These are phyloP conservation scores for Aspergillus neoniger DNA, from an alignment of 2,329 filamentous ascomycete genomes.

Conservation along the genomic window DNA sequence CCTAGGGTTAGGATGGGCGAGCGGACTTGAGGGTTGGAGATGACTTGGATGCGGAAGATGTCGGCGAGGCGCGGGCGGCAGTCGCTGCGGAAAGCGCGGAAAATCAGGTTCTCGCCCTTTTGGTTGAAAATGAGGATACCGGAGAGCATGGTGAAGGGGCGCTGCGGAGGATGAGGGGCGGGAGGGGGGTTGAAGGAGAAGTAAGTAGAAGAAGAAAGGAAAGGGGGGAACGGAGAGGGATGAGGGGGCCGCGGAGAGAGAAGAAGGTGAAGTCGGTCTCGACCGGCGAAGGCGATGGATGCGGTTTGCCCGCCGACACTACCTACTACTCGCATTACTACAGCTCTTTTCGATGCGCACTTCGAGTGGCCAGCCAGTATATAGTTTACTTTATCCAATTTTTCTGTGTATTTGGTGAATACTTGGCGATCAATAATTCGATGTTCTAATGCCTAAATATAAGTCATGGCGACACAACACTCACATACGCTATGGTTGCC, in stretches of 20 bases:
- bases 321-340: no score
- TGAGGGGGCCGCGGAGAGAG: background rate
- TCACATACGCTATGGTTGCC: no score
- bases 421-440: no score
- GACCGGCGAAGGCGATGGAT: background rate
- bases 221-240: slow-evolving; percentile 6
- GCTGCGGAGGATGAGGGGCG: slow-evolving; percentile 9
- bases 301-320: background rate
- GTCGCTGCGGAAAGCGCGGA: slow-evolving; percentile 97
- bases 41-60: slow-evolving; percentile 99
- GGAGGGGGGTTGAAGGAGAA: slow-evolving; percentile 4
- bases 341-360: no score
- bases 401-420: no score
- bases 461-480: no score
- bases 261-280: background rate
- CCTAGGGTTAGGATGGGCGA: slow-evolving; percentile 96
- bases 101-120: slow-evolving; percentile 99
- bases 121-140: slow-evolving; percentile 98
- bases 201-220: slow-evolving; percentile 4
- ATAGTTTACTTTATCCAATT: no score
- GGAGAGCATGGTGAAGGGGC: slow-evolving; percentile 73
- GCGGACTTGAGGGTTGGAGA: slow-evolving; percentile 95
- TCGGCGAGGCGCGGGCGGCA: slow-evolving; percentile 96
- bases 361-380: no score
- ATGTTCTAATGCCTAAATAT: no score